Evolutionary conservation across 163 green algal species (phyloP), one percentile per base, ranked within the genome.

Genomic region (Chlamydomonas reinhardtii): DNA sequence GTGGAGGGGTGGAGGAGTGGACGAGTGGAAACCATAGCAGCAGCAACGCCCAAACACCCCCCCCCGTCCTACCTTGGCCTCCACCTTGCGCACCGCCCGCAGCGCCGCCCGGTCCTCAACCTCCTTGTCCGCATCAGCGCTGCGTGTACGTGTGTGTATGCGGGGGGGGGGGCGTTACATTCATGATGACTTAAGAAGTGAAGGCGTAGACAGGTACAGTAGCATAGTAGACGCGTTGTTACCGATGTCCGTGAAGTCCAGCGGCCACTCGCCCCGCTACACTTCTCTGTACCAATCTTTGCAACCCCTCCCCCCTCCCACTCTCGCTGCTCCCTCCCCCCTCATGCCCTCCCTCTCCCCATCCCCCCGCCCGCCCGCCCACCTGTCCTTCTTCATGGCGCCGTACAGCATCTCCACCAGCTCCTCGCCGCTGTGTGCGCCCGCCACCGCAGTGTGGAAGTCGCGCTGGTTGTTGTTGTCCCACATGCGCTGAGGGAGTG

Each of bases 381-480:
- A 56, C 48, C 48, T 56, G 73, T 89, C 89, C 17, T 82, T 56
- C 75, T 89, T 87, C 89, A 92, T 92, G 61, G 89, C 85, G 43
- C 34, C 76, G 34, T 75, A 54, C 39, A 86, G 54, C 88, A 89
- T 90, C 78, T 90, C 88, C 61, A 90, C 73, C 84, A 92, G 89
- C 74, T 83, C 78, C 54, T 74, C 73, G 43, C 74, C 74, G 31
- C 48, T 83, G 31, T 86, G 79, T 24, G 79, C 69, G 17, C 83
- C 91, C 73, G 86, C 75, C 16, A 97, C 83, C 24, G 76, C 74
- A 22, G 91, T 94, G 90, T 97, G 94, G 91, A 90, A 98, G 91
- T 98, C 96, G n/a, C 54, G 56, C 74, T 64, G 80, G 64, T 90
- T 86, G 22, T 65, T 29, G 2, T 65, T 65, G 59, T n/a, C 59